Conservation (phyloP, 1,139 yeast genomes). For the Candida dubliniensis region DNA sequence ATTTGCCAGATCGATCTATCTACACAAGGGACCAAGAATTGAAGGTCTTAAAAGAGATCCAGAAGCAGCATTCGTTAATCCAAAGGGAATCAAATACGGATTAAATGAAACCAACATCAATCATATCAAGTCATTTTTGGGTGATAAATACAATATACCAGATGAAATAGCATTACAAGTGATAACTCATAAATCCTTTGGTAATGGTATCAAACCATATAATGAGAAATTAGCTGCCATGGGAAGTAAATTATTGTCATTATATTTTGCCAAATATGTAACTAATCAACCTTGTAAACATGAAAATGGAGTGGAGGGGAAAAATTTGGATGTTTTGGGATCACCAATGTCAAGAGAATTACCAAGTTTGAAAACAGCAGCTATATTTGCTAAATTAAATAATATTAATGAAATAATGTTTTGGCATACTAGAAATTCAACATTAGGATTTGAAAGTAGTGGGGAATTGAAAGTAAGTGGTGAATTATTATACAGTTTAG, state of each 20-base stretch:
- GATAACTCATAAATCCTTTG: slow-evolving; percentile 90
- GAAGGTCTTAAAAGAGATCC: slow-evolving; percentile 79
- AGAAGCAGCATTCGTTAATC: slow-evolving; percentile 56
- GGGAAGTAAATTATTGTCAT: slow-evolving; percentile 73
- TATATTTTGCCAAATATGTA: slow-evolving; percentile 57
- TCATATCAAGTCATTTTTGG: slow-evolving; percentile 48
- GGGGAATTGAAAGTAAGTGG: slow-evolving; percentile 64
- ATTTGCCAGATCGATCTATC: slow-evolving; percentile 23
- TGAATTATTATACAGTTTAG: slow-evolving; percentile 68
- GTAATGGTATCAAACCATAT: slow-evolving; percentile 85
- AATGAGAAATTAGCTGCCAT: slow-evolving; percentile 79
- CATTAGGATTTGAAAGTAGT: slow-evolving; percentile 49
- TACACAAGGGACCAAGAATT: slow-evolving; percentile 63
- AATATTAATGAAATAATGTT: slow-evolving; percentile 60
- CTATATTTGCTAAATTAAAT: slow-evolving; percentile 51
- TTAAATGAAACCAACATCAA: slow-evolving; percentile 48
- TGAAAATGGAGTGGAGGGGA: slow-evolving; percentile 44
- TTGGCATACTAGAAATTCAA: slow-evolving; percentile 66
- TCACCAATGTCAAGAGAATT: slow-evolving; percentile 52
- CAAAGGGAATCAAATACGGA: slow-evolving; percentile 62
- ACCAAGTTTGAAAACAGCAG: slow-evolving; percentile 50
- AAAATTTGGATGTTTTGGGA: slow-evolving; percentile 67
- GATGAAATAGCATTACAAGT: slow-evolving; percentile 69
- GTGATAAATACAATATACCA: slow-evolving; percentile 43
- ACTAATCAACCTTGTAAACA: slow-evolving; percentile 25